Base-by-base conservation (phyloP, 2,329 filamentous ascomycete genomes). In the Pseudocercospora pini-densiflorae region DNA sequence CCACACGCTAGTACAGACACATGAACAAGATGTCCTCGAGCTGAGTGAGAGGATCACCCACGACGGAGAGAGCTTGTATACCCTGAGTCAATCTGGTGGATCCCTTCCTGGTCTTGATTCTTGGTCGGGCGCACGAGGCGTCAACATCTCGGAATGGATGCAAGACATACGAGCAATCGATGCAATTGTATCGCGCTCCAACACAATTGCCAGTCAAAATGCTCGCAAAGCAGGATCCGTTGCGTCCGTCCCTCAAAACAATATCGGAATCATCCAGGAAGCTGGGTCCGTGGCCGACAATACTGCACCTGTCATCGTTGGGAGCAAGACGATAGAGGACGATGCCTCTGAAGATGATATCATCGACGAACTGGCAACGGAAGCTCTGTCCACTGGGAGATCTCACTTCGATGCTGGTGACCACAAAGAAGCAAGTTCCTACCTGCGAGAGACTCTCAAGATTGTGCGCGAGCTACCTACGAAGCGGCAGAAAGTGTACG, bases 361-460 rank as follows among this genome's bases (percentile, higher is more conserved):
- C 36, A 59, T 70, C 4, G 65, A 67, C 5, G 74, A 77, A 47
- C 59, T 75, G 29, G 73, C 71, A 14, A 71, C 68, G 63, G 67
- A 71, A 57, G 74, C 75, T 10, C 67, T 75, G 21, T 68, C 70
- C 8, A 71, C 70, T 5, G 75, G 72, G 10, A 67, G 61, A 9
- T 59, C 68, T 58, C 68, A 72, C 24, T 77, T 77, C 66, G 65
- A 73, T 9, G 54, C 64, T 8, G 53, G 60, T 51, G 63, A 73
- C 45, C 75, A 72, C 70, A 53, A 61, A 14, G 73, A 76, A 33
- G 74, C 75, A 16, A 62, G 70, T 49, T 68, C 71, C 57, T 68
- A 76, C 31, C 70, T 77, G 14, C 69, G 70, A 61, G 74, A 76
- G 67, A 72, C 73, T 14, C 47, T 77, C 16, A 71, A 64, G 49